phyloP scores from a whole-genome alignment of 495 filamentous ascomycete genomes.

The Sporormia fimetaria region DNA sequence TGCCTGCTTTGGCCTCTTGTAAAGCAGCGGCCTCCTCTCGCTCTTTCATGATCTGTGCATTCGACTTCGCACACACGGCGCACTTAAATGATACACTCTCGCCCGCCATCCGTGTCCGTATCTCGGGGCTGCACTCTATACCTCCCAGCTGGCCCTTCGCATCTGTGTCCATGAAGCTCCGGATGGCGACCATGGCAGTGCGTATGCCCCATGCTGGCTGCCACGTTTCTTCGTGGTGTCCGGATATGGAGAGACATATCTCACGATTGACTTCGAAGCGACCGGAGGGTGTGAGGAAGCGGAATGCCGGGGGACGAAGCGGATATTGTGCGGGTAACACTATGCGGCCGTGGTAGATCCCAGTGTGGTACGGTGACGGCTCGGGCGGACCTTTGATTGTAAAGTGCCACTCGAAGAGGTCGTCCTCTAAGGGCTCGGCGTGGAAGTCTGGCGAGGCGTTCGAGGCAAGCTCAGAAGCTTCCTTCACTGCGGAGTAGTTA shows the following conservation, averaged over 20 bases:
- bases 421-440: constrained; percentile 67
- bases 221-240: constrained; percentile 97
- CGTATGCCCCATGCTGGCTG: constrained; percentile 95
- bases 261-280: constrained; percentile 95
- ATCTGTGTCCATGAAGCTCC: constrained; percentile 65
- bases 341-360: constrained; percentile 94
- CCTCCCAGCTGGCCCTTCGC: constrained; percentile 76
- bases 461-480: constrained; percentile 71
- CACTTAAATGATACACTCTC: constrained; percentile 54
- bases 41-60: constrained; percentile 58
- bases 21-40: constrained; percentile 26
- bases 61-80: constrained; percentile 51
- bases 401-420: constrained; percentile 99
- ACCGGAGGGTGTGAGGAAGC: constrained; percentile 84
- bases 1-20: constrained; percentile 31
- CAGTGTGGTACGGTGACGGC: constrained; percentile 62
- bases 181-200: constrained; percentile 58
- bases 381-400: constrained; percentile 81
- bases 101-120: constrained; percentile 53
- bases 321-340: constrained; percentile 81
- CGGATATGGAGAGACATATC: constrained; percentile 86
- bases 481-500: constrained; percentile 48
- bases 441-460: constrained; percentile 71
- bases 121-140: constrained; percentile 55
- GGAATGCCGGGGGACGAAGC: constrained; percentile 78